Evolutionary conservation across 148 eudicot species (phyloP), one percentile per base, ranked within the genome.

Genomic region (Cornus suecica): DNA sequence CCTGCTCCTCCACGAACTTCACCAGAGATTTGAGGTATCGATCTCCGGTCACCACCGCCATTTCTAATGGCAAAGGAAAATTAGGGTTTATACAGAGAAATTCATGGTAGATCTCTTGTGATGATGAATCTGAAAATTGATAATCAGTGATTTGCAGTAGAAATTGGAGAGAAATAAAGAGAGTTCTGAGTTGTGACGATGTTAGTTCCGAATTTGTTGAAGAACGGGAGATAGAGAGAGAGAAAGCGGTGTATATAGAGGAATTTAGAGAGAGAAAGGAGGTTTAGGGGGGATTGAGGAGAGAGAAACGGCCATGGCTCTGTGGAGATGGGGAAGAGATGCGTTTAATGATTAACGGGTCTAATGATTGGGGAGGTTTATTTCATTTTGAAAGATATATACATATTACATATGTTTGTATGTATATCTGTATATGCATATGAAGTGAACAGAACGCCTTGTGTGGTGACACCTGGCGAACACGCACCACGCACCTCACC

Each of bases 41-140:
- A 80, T 94, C 97, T 30, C 99, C 99, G 3, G 97, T 90, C 2
- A 94, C 90, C 16, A 89, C 80, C 81, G 86, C 87, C 90, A 88
- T 87, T 32, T 32, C 28, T 64, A 70, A 15, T 20, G 66, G 54
- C 22, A 28, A 9, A 11, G n/a, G n/a, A 42, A 58, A 58, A 18
- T 27, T 28, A 34, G 77, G 37, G 27, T 32, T 74, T 65, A 1
- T 2, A 13, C 23, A 31, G 41, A 28, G 0, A 29, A 4, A 22
- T 4, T 20, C 18, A 67, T 32, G 23, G 16, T 67, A 26, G 23
- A 34, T 31, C 16, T 37, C 3, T 63, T 23, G 16, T 23, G 45
- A 72, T 10, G 52, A 4, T n/a, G n/a, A n/a, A n/a, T n/a, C n/a
- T n/a, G n/a, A 73, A 32, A 68, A 5, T n/a, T 8, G 4, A 58